Percentiles rank a stretch among this genome's conserved stretches.
Conservation (phyloP, 306 rosid genomes). For the Geum urbanum region DNA sequence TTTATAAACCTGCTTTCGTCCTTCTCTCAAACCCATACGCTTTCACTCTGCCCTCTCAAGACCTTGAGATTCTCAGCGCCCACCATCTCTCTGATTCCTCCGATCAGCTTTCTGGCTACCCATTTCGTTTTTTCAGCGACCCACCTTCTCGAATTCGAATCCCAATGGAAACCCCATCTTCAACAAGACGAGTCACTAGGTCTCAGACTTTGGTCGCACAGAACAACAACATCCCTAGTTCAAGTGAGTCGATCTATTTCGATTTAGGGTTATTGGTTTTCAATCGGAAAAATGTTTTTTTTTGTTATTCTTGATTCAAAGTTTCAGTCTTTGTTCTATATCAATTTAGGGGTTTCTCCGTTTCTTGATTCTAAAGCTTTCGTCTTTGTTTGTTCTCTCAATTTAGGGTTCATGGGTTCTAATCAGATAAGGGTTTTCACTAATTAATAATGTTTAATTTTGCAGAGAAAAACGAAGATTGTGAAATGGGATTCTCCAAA, state of each 20-base stretch:
- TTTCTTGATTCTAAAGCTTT: not conserved
- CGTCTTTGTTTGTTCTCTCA: not conserved
- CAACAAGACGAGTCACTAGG: slow-evolving; percentile 73
- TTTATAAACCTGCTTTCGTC: slow-evolving; percentile 28
- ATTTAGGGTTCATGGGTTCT: not conserved
- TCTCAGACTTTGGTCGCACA: slow-evolving; percentile 40
- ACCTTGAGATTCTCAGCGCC: not conserved
- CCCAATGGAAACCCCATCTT: slow-evolving; percentile 88
- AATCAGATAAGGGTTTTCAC: not conserved
- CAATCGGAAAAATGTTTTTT: not conserved
- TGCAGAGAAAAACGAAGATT: slow-evolving; percentile 56
- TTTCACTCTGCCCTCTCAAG: not conserved
- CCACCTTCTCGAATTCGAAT: slow-evolving; percentile 10
- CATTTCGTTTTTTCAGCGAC: not conserved
- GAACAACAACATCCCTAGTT: slow-evolving; percentile 36
- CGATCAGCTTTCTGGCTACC: not conserved
- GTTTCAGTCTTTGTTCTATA: not conserved
- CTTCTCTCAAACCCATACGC: slow-evolving; percentile 5
- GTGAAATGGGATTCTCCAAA: slow-evolving; percentile 44
- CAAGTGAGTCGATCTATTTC: slow-evolving; percentile 43
- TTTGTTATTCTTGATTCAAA: not conserved
- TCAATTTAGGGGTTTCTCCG: not conserved
- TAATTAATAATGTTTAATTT: not conserved
- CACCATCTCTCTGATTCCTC: not conserved
- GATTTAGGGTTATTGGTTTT: not conserved